phyloP scores from a whole-genome alignment of 2,329 filamentous ascomycete species.

The Fonsecaea pedrosoi region DNA sequence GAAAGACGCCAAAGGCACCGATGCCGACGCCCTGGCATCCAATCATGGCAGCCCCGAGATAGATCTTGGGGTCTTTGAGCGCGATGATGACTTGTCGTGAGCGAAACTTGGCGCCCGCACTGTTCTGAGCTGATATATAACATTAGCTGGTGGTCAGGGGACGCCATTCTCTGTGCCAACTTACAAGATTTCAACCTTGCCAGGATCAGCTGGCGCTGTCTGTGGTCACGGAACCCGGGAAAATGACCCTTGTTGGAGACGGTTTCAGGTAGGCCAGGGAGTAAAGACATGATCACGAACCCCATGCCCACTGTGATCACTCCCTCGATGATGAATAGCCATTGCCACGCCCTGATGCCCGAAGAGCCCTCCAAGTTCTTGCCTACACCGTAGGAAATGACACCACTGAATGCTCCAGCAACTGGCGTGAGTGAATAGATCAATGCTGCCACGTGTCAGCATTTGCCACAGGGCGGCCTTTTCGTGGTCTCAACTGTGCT shows the following conservation, averaged over 20 bases:
- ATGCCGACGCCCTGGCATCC: slow-evolving; percentile 9
- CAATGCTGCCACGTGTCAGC: slow-evolving; percentile 58
- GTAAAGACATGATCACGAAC: slow-evolving; percentile 69
- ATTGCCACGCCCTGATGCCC: slow-evolving; percentile 72
- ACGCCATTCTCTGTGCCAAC: neutral
- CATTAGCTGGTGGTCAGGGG: neutral
- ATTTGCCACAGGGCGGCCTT: neutral
- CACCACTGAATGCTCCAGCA: slow-evolving; percentile 73
- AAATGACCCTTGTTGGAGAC: slow-evolving; percentile 16
- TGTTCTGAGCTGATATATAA: slow-evolving; percentile 12
- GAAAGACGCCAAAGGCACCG: slow-evolving; percentile 16
- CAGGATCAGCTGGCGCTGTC: slow-evolving; percentile 10
- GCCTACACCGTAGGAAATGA: slow-evolving; percentile 69
- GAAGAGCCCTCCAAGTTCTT: slow-evolving; percentile 63
- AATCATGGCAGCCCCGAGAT: slow-evolving; percentile 14
- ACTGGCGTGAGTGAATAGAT: slow-evolving; percentile 54
- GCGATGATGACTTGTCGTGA: slow-evolving; percentile 13
- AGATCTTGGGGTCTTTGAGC: slow-evolving; percentile 27
- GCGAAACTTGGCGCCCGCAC: neutral
- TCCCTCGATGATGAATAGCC: slow-evolving; percentile 62
- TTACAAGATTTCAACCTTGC: slow-evolving; percentile 2
- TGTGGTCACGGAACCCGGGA: slow-evolving; percentile 5
- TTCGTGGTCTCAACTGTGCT: neutral
- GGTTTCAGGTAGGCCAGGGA: slow-evolving; percentile 52
- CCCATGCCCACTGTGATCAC: slow-evolving; percentile 12